These are phyloP conservation scores for Penicillium lagena DNA, from an alignment of 495 filamentous ascomycete species.

Conservation along the genomic window DNA sequence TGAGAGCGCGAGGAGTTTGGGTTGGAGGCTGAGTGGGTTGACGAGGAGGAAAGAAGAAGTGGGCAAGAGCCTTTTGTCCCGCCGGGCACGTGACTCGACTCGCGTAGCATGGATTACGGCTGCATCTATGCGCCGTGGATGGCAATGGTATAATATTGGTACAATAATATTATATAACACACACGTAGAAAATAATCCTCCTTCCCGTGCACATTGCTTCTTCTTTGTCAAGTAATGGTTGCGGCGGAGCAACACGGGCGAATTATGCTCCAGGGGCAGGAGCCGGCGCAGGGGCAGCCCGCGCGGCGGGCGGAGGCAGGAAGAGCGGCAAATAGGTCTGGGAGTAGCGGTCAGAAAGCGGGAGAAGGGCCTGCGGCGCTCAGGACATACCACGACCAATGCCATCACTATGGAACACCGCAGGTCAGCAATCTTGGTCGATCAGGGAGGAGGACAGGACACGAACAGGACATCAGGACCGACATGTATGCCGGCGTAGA, in stretches of 20 bases:
- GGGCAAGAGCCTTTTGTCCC: slow-evolving; percentile 33
- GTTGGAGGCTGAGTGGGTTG: slow-evolving; percentile 13
- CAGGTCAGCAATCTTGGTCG: background rate
- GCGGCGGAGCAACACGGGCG: no score
- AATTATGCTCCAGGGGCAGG: slow-evolving; percentile 27
- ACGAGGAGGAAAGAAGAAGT: slow-evolving; percentile 23
- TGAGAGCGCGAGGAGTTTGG: slow-evolving; percentile 10
- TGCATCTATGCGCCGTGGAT: no score
- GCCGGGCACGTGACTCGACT: no score
- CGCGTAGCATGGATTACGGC: slow-evolving; percentile 4
- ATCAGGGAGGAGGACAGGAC: background rate
- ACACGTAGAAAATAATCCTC: no score
- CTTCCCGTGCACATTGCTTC: no score
- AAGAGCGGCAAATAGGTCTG: slow-evolving; percentile 82
- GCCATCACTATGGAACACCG: slow-evolving; percentile 56
- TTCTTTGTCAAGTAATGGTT: no score
- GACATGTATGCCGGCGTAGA: slow-evolving; percentile 77
- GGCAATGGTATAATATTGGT: background rate
- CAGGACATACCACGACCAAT: slow-evolving; percentile 56
- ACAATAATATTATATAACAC: no score
- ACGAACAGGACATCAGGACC: slow-evolving; percentile 79
- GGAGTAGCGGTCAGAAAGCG: slow-evolving; percentile 7
- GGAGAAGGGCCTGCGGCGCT: background rate
- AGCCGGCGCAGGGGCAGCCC: slow-evolving; percentile 37
- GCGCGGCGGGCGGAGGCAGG: slow-evolving; percentile 50